Conservation (phyloP, 306 rosid genomes). For the Dryas octopetala region DNA sequence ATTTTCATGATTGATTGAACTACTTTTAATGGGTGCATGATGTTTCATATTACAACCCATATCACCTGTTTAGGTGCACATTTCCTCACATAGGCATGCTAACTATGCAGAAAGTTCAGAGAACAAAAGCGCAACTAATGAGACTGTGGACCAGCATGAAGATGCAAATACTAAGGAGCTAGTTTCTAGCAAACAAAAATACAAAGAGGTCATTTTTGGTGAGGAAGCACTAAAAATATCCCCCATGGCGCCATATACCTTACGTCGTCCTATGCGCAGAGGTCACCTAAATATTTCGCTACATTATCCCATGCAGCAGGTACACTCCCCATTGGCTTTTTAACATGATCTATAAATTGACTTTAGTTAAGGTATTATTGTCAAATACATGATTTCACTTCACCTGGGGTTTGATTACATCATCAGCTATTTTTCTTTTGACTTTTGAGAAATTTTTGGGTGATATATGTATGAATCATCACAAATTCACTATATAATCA, state of each 20-base stretch:
- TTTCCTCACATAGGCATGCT: conserved; percentile 19
- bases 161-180: conserved; percentile 48
- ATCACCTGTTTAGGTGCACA: conserved; percentile 33
- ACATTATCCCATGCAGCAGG: conserved; percentile 97
- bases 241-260: conserved; percentile 67
- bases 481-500: not conserved
- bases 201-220: conserved; percentile 65
- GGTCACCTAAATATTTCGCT: conserved; percentile 89
- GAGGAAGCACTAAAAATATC: conserved; percentile 87
- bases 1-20: conserved; percentile 4
- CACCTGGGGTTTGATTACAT: conserved; percentile 7
- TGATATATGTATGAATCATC: not conserved
- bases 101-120: conserved; percentile 46
- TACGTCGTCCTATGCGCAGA: conserved; percentile 88
- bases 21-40: not conserved
- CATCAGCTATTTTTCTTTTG: not conserved
- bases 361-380: not conserved
- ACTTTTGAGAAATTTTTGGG: not conserved
- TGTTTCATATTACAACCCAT: conserved; percentile 14
- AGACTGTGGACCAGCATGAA: conserved; percentile 46
- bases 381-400: conserved; percentile 17
- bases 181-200: conserved; percentile 37
- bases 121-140: conserved; percentile 38
- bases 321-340: conserved; percentile 28
- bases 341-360: not conserved